phyloP scores from a whole-genome alignment of 2,329 filamentous ascomycete genomes.

The Neofusicoccum sp. region DNA sequence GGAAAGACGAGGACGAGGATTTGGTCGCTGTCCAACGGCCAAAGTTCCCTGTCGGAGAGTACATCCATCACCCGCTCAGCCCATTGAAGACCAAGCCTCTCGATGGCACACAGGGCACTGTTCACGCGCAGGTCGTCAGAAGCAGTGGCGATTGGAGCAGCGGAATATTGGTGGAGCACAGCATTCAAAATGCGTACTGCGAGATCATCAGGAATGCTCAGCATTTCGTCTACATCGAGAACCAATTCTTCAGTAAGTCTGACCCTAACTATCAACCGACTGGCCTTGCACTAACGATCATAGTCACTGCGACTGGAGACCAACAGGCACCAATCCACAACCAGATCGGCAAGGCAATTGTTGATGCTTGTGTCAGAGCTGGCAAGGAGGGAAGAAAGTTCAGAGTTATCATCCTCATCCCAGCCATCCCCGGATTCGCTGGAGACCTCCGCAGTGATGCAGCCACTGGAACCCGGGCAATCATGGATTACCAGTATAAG shows the following conservation, averaged over 20 bases:
- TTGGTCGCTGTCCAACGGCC: conserved; percentile 85
- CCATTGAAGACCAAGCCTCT: conserved; percentile 65
- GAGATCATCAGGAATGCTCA: conserved; percentile 84
- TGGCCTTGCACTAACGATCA: conserved; percentile 23
- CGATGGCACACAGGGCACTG: conserved; percentile 59
- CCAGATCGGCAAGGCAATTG: conserved; percentile 81
- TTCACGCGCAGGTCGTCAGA: conserved; percentile 81
- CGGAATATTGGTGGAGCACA: conserved; percentile 79
- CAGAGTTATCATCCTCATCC: conserved; percentile 84
- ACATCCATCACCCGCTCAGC: conserved; percentile 74
- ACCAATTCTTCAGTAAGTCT: conserved; percentile 83
- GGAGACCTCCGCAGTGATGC: conserved; percentile 83
- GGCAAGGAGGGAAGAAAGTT: conserved; percentile 84
- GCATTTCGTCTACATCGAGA: conserved; percentile 96
- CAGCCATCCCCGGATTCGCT: conserved; percentile 89
- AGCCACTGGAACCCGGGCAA: conserved; percentile 78
- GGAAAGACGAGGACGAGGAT: conserved; percentile 76
- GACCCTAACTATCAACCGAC: not conserved
- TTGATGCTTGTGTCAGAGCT: conserved; percentile 82
- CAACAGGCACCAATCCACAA: conserved; percentile 84
- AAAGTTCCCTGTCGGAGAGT: conserved; percentile 84
- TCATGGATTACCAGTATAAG: conserved; percentile 99
- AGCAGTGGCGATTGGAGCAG: conserved; percentile 93
- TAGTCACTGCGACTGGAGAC: conserved; percentile 82
- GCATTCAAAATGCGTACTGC: conserved; percentile 82